Base-by-base conservation (phyloP, 1,284 basidiomycete species). In the Sporisorium iseilematis-ciliati region DNA sequence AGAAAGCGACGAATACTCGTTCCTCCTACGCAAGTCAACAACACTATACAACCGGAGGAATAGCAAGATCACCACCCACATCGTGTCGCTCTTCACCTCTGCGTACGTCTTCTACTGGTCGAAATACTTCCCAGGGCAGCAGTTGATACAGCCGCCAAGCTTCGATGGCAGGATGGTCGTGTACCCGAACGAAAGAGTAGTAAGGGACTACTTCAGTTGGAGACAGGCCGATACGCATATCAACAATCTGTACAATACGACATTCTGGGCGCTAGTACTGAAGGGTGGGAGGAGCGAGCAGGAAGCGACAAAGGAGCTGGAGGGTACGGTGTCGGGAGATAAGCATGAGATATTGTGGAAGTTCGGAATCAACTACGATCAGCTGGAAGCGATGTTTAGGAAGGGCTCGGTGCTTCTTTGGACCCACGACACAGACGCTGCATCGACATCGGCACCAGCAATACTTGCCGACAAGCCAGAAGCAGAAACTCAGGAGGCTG, bases 1-100 rank as follows among this genome's bases (percentile, higher is more conserved):
- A 1, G 93, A 99, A 87, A 96, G 94, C 43, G 97, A 99, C 86
- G 97, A 99, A 86, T 98, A 91, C 87, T 97, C 94, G 84, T 98
- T 99, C 83, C 88, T 98, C 49, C 89, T 99, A 58, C 90, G 91
- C 58, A 91, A 90, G 75, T 88, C 89, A 0, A 91, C 93, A 1
- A 87, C 88, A 3, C 86, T 98, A 14, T 97, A 95, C 86, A 94
- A 92, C 71, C 90, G 96, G 20, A 89, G 96, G 6, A 57, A 56
- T 49, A 58, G 93, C 78, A 99, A 99, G 84, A 94, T 99, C 75
- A 88, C 95, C 18, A 92, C 94, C 6, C 92, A 92, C 1, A 87
- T 98, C 51, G 92, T 92, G 0, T 98, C 96, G 7, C 88, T 92
- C 49, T 99, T 99, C 88, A 97, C 96, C 0, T 92, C 95, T 0